Evolutionary conservation across 140 eudicot species (phyloP).

Genomic region (Flaveria floridana): DNA sequence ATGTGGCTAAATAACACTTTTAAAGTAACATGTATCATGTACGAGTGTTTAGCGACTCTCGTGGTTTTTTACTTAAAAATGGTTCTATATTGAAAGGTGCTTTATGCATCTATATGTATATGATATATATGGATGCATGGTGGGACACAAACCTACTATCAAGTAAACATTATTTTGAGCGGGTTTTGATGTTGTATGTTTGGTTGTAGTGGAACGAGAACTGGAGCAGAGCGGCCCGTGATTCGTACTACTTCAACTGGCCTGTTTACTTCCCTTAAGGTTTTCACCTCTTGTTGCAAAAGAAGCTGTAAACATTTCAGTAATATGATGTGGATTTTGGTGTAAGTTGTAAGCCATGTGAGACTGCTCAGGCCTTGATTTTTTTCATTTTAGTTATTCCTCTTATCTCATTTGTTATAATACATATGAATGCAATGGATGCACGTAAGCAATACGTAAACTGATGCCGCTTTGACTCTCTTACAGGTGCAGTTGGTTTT

Average conservation of each 20-base stretch:
- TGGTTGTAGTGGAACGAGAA: slow-evolving; percentile 78
- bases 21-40: neutral
- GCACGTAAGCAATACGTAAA: too few species aligned
- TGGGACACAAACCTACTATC: too few species aligned
- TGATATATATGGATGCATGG: too few species aligned
- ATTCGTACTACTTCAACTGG: slow-evolving; percentile 87
- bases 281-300: slow-evolving; percentile 7
- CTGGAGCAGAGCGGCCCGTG: slow-evolving; percentile 60
- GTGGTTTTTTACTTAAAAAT: neutral
- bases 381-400: too few species aligned
- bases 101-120: too few species aligned
- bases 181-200: slow-evolving; percentile 13
- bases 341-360: slow-evolving; percentile 20
- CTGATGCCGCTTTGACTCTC: too few species aligned
- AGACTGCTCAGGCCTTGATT: slow-evolving; percentile 25
- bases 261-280: slow-evolving; percentile 69
- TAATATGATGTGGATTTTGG: slow-evolving; percentile 29
- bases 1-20: neutral
- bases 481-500: too few species aligned
- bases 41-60: neutral
- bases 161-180: neutral
- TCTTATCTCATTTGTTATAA: too few species aligned
- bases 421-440: too few species aligned
- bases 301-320: neutral
- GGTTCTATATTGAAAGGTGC: too few species aligned